Conservation (phyloP, 306 rosid genomes). For the Vigna hirtella region DNA sequence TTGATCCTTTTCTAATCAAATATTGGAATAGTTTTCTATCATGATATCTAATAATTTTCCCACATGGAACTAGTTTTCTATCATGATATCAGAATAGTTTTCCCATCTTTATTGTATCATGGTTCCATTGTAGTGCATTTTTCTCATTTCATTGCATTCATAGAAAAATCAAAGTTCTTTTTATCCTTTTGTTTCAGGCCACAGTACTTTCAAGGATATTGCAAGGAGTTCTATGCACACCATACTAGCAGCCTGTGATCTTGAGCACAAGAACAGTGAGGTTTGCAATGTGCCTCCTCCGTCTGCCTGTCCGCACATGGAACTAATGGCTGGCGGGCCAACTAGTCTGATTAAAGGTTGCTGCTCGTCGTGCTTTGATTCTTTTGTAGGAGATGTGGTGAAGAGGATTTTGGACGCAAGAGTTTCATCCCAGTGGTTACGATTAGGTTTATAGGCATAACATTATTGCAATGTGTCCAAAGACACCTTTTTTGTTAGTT, state of each 20-base stretch:
- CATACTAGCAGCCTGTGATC: constrained; percentile 78
- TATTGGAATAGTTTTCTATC: constrained; percentile 37
- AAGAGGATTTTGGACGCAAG: constrained; percentile 66
- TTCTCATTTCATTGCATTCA: constrained; percentile 22
- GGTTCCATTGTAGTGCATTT: constrained; percentile 20
- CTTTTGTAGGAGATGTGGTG: constrained; percentile 71
- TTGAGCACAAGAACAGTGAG: constrained; percentile 65
- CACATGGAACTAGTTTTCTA: constrained; percentile 29
- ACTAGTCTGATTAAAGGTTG: constrained; percentile 71
- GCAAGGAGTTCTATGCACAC: constrained; percentile 66
- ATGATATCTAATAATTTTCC: constrained; percentile 28
- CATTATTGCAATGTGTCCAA: constrained; percentile 40
- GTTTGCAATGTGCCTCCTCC: constrained; percentile 66
- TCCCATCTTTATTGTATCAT: constrained; percentile 39
- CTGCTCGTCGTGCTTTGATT: constrained; percentile 87
- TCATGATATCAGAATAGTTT: constrained; percentile 35
- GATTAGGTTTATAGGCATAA: constrained; percentile 65
- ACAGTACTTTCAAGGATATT: constrained; percentile 58
- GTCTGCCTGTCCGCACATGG: constrained; percentile 71
- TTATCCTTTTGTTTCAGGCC: constrained; percentile 60
- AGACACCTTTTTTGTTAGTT: constrained; percentile 52
- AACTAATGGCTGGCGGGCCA: constrained; percentile 60
- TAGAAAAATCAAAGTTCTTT: constrained; percentile 29
- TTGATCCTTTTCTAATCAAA: constrained; percentile 17
- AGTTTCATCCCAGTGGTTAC: constrained; percentile 64